These are phyloP conservation scores for Ustilago sp. DNA, from an alignment of 1,284 basidiomycete genomes.

Conservation along the genomic window DNA sequence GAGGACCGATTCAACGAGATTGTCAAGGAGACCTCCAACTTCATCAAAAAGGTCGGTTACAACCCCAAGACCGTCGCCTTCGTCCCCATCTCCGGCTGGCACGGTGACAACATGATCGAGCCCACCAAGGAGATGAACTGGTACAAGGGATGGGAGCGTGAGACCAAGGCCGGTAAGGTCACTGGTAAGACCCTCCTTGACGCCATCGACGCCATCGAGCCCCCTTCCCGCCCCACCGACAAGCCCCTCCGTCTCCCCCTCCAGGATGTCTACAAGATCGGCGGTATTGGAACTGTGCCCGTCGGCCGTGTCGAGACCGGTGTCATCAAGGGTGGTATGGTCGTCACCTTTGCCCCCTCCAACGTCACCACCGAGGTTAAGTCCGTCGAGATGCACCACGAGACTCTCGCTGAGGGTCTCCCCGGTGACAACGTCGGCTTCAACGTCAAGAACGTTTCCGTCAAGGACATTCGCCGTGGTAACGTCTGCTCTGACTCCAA, in stretches of 20 bases:
- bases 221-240: conserved; percentile 94
- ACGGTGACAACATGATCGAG: conserved; percentile 99
- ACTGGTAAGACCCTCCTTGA: conserved; percentile 99
- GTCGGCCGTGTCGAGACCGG: conserved; percentile 99
- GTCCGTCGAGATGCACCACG: conserved; percentile 99
- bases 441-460: conserved; percentile 93
- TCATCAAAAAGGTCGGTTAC: conserved; percentile 99
- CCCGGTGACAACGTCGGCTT: conserved; percentile 99
- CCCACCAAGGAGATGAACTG: conserved; percentile 85
- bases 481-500: conserved; percentile 99
- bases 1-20: conserved; percentile 99
- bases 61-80: conserved; percentile 99
- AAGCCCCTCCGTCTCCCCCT: conserved; percentile 99
- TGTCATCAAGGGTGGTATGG: conserved; percentile 99
- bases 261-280: conserved; percentile 99
- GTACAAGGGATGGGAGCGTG: conserved; percentile 85
- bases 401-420: conserved; percentile 92
- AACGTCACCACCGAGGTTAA: conserved; percentile 99
- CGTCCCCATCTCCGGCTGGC: conserved; percentile 99
- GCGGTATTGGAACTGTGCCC: conserved; percentile 99
- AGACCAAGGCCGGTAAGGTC: conserved; percentile 89
- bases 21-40: conserved; percentile 97
- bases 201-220: conserved; percentile 99
- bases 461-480: conserved; percentile 99
- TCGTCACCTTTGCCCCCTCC: conserved; percentile 91